Evolutionary conservation across 495 filamentous ascomycete genomes (phyloP).

Genomic region (Aspergillus heteromorphus): DNA sequence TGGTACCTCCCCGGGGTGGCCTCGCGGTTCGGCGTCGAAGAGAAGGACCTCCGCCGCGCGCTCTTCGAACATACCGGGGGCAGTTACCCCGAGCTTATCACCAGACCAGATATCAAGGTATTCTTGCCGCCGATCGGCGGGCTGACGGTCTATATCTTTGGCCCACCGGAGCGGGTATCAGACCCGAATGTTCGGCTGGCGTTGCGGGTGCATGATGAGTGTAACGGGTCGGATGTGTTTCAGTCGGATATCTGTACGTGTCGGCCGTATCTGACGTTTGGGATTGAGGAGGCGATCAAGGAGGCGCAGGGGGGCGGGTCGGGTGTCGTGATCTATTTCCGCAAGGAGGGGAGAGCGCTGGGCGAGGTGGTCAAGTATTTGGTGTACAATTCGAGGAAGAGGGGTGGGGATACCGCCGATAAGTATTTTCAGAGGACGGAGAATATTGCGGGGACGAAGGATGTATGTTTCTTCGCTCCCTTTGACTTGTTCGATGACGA

Average conservation of each 20-base stretch:
- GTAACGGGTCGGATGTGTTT: slow-evolving; percentile 91
- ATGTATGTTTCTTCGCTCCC: slow-evolving; percentile 11
- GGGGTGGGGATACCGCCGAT: slow-evolving; percentile 72
- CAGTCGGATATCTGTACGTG: slow-evolving; percentile 94
- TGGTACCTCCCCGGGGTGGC: slow-evolving; percentile 57
- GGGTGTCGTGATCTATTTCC: slow-evolving; percentile 92
- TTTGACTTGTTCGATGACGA: neutral
- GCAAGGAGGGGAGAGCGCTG: slow-evolving; percentile 83
- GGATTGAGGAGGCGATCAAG: slow-evolving; percentile 88
- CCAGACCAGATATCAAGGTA: slow-evolving; percentile 80
- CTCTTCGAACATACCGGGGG: slow-evolving; percentile 88
- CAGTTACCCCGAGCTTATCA: slow-evolving; percentile 80
- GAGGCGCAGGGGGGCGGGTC: slow-evolving; percentile 84
- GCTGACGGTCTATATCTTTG: slow-evolving; percentile 88
- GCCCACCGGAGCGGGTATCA: slow-evolving; percentile 80
- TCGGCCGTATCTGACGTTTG: slow-evolving; percentile 86
- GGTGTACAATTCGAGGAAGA: slow-evolving; percentile 78
- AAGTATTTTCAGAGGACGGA: slow-evolving; percentile 92
- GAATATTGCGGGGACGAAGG: slow-evolving; percentile 86
- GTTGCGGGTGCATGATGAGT: slow-evolving; percentile 85
- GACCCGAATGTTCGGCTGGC: slow-evolving; percentile 71
- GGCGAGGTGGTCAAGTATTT: slow-evolving; percentile 91
- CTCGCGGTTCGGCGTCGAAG: slow-evolving; percentile 43
- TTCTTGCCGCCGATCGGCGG: slow-evolving; percentile 90
- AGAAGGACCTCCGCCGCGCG: slow-evolving; percentile 68